Base-by-base conservation (phyloP, 306 rosid species). In the Quillaja saponaria region DNA sequence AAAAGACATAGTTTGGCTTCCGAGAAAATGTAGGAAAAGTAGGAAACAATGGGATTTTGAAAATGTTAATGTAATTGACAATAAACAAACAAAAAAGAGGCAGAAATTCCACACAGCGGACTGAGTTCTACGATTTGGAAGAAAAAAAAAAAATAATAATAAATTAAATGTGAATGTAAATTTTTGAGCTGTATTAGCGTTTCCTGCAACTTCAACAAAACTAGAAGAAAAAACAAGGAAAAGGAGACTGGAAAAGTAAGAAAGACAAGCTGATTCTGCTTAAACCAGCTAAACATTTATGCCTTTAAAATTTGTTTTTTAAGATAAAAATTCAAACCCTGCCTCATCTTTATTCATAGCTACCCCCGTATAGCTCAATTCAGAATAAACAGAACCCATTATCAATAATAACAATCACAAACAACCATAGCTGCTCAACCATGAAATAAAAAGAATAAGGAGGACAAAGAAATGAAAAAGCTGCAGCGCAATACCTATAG, bases 21-120 rank as follows among this genome's bases (percentile, higher is more conserved):
- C 7, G 51, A 47, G 67, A 58, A 59, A 72, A 10, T 58, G 67
- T 44, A 50, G 31, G 64, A 73, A n/a, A 51, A 56, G 6, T 33
- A 6, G 37, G 4, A 21, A 40, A 62, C n/a, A 38, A 17, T 38
- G 39, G 19, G 40, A 53, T 15, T 13, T 17, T 45, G 2, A 45
- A 10, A 13, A 11, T 16, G 17, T 38, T 17, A 2, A 37, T 28
- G 13, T 14, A 16, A 41, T 13, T 13, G 7, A 11, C 13, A 40
- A n/a, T 10, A 44, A 66, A 52, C 19, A 39, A 13, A 18, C 10
- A 35, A 16, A 0, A n/a, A 6, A 63, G 28, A 13, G 41, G 10
- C 6, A 21, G 11, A 10, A 37, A 50, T 14, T 35, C 7, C 46
- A 5, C 18, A 35, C 31, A 38, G 42, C 63, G 13, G 25, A 57